Conservation (phyloP, 768 basidiomycete genomes). For the Hirschioporus abietinus region DNA sequence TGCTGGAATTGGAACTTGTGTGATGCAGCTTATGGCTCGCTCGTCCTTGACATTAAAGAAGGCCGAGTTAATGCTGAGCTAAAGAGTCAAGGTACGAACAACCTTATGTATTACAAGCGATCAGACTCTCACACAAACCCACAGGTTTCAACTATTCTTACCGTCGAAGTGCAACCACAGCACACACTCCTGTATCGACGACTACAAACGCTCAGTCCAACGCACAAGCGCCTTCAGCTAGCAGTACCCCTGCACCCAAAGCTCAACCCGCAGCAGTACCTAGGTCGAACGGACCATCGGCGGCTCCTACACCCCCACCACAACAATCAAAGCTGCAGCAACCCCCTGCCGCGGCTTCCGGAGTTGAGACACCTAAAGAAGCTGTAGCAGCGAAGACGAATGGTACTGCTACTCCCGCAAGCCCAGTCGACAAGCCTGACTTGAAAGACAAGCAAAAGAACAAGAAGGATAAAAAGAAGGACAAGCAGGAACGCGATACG, state of each 20-base stretch:
- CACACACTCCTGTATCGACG: constrained; percentile 54
- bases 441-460: constrained; percentile 36
- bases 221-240: constrained; percentile 12
- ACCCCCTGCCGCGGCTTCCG: constrained; percentile 22
- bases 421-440: constrained; percentile 44
- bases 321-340: constrained; percentile 23
- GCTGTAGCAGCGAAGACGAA: constrained; percentile 25
- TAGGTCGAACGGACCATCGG: constrained; percentile 14
- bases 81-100: constrained; percentile 75
- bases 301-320: constrained; percentile 32
- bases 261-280: constrained; percentile 17
- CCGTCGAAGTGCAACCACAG: constrained; percentile 63
- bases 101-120: constrained; percentile 1
- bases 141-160: constrained; percentile 96
- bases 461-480: constrained; percentile 60
- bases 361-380: constrained; percentile 31
- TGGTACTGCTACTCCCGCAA: constrained; percentile 26
- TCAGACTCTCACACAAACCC: neutral
- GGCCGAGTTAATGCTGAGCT: constrained; percentile 89
- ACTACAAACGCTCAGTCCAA: constrained; percentile 44
- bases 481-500: constrained; percentile 40
- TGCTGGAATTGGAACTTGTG: constrained; percentile 99
- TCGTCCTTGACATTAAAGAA: constrained; percentile 86
- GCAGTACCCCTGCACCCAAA: constrained; percentile 22
- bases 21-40: constrained; percentile 88